Conservation (phyloP, 345 rosid species). For the Citrus sp. region DNA sequence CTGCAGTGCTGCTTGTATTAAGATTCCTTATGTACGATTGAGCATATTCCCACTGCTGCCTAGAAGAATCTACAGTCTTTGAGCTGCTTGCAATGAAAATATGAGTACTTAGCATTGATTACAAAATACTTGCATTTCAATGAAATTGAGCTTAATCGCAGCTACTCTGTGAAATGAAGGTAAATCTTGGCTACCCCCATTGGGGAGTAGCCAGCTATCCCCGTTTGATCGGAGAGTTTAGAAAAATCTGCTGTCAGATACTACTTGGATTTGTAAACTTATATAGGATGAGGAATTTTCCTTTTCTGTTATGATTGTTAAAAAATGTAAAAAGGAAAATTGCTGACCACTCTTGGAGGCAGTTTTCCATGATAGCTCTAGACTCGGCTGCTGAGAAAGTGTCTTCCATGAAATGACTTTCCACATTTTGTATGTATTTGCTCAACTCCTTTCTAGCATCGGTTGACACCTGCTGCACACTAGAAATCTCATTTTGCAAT, state of each 20-base stretch:
- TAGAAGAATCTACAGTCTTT: slow-evolving; percentile 38
- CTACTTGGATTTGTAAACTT: not conserved
- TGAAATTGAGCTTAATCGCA: not conserved
- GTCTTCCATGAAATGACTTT: slow-evolving; percentile 50
- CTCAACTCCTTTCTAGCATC: slow-evolving; percentile 47
- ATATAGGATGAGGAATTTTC: not conserved
- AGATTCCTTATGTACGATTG: slow-evolving; percentile 30
- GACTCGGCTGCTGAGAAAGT: slow-evolving; percentile 62
- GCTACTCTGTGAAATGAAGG: not conserved
- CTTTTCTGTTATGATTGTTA: not conserved
- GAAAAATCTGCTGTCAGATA: not conserved
- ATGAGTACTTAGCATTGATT: not conserved
- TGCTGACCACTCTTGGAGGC: slow-evolving; percentile 62
- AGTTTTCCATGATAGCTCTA: slow-evolving; percentile 44
- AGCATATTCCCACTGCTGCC: slow-evolving; percentile 54
- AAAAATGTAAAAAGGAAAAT: not conserved
- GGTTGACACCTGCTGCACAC: slow-evolving; percentile 57
- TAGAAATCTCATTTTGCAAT: slow-evolving; percentile 51
- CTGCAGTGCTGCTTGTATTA: slow-evolving; percentile 27
- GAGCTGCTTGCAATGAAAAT: slow-evolving; percentile 47
- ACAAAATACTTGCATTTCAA: not conserved
- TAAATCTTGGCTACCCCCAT: too few species aligned
- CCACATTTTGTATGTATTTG: slow-evolving; percentile 41
- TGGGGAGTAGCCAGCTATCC: not conserved
- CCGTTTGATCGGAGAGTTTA: not conserved